phyloP scores from a whole-genome alignment of 148 eudicot species.

The Rhododendron vialii region DNA sequence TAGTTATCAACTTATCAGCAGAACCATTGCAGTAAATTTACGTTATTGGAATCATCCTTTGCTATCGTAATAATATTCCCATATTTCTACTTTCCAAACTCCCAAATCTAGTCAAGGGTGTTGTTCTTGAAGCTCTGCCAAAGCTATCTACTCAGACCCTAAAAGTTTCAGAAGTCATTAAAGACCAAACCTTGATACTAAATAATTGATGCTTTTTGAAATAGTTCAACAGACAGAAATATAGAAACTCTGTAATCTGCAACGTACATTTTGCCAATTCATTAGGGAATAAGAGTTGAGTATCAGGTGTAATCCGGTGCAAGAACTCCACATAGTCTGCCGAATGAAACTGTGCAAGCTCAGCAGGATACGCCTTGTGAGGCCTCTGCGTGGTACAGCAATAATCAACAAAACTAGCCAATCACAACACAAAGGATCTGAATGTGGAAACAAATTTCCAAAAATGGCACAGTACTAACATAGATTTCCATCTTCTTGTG shows the following conservation, averaged over 20 bases:
- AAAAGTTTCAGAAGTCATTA: background rate
- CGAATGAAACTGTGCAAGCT: conserved; percentile 95
- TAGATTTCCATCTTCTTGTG: conserved; percentile 96
- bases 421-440: background rate
- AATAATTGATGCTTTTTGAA: background rate
- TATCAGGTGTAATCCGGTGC: conserved; percentile 85
- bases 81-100: background rate
- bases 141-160: background rate
- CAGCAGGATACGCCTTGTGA: conserved; percentile 91
- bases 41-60: background rate
- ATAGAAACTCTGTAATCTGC: background rate
- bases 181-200: background rate
- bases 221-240: background rate
- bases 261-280: conserved; percentile 74
- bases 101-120: background rate
- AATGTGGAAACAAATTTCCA: background rate
- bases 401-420: background rate
- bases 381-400: conserved; percentile 62
- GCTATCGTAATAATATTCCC: background rate
- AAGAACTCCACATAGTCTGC: conserved; percentile 94
- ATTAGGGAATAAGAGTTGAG: conserved; percentile 47
- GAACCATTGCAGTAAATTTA: background rate
- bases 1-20: background rate
- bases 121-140: background rate
- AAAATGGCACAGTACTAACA: conserved; percentile 36